Evolutionary conservation across 1,139 yeast species (phyloP), one percentile per base, ranked within the genome.

Genomic region (Dujonia santamariae): DNA sequence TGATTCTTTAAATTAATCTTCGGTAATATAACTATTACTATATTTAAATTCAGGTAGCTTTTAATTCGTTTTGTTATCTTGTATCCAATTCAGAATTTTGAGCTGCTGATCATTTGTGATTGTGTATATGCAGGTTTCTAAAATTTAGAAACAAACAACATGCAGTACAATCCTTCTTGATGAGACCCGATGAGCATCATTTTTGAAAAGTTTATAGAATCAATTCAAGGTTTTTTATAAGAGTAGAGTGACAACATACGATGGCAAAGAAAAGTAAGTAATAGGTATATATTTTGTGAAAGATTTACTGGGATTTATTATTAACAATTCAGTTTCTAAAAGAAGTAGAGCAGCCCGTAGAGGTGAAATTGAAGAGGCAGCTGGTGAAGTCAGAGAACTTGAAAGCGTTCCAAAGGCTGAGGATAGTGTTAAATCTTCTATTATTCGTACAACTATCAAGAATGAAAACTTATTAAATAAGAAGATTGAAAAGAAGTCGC

Each of bases 341-440:
- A 79, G 73, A 43, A 80, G 88, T 31, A 74, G 92, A 62, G 88
- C 88, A 4, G 90, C 92, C 3, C 77, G 90, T 61, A 70, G 87
- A 53, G 83, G 81, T 3, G 68, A 65, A 36, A 57, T 63, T 24
- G 65, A 58, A 11, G 58, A 56, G 14, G 68, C 59, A 14, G 59
- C 63, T 5, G 51, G 48, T 5, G 58, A 48, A 15, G 71, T 72
- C 9, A 72, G 67, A 42, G 68, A 72, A 14, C 62, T 82, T 31
- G 63, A 67, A 18, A 53, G 59, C 16, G 53, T 80, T 16, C 81
- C 86, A 24, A 75, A 82, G 53, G 81, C 78, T 40, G 67, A 68
- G 34, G 72, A 78, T 19, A 84, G 78, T 40, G 64, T 79, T 16
- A 66, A 78, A 19, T 76, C 79, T 42, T 76, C 85, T 18, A 72